Conservation (phyloP, 805 yeast genomes). For the Kodamaea hsintzibuensis region DNA sequence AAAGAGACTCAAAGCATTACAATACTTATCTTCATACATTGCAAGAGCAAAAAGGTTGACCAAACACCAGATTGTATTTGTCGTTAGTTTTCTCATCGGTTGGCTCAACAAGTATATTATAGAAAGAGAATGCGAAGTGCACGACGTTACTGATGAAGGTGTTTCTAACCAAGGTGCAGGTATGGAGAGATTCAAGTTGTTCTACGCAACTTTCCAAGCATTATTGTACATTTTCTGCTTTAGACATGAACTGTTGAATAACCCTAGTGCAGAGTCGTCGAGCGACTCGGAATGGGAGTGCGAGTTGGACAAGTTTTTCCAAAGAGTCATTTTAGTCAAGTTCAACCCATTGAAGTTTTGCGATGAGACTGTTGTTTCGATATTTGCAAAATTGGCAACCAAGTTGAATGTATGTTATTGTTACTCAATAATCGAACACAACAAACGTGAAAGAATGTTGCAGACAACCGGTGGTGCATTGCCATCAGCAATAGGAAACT, state of each 20-base stretch:
- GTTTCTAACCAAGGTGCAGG: slow-evolving; percentile 46
- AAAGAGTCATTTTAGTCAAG: slow-evolving; percentile 77
- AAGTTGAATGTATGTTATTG: slow-evolving; percentile 89
- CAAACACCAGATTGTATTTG: slow-evolving; percentile 73
- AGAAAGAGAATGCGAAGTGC: slow-evolving; percentile 84
- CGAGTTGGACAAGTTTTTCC: slow-evolving; percentile 81
- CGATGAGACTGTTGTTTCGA: slow-evolving; percentile 88
- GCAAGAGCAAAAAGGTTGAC: slow-evolving; percentile 80
- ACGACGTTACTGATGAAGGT: slow-evolving; percentile 29
- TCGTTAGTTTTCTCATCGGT: slow-evolving; percentile 75
- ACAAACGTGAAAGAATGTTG: slow-evolving; percentile 67
- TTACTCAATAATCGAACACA: slow-evolving; percentile 88
- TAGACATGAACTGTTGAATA: slow-evolving; percentile 63
- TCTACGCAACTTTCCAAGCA: slow-evolving; percentile 90
- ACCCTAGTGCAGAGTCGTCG: slow-evolving; percentile 9
- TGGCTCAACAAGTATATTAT: slow-evolving; percentile 82
- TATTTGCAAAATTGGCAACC: slow-evolving; percentile 91
- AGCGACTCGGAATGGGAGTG: slow-evolving; percentile 65
- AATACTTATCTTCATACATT: slow-evolving; percentile 85
- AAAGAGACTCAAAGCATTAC: slow-evolving; percentile 84
- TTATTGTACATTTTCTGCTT: slow-evolving; percentile 90
- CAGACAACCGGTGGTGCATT: slow-evolving; percentile 37
- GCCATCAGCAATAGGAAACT: slow-evolving; percentile 39
- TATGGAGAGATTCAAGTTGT: slow-evolving; percentile 89
- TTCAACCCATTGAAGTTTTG: slow-evolving; percentile 94